Evolutionary conservation across 108 stramenopile genomes (phyloP).

Genomic region (Nitzschia sp.): DNA sequence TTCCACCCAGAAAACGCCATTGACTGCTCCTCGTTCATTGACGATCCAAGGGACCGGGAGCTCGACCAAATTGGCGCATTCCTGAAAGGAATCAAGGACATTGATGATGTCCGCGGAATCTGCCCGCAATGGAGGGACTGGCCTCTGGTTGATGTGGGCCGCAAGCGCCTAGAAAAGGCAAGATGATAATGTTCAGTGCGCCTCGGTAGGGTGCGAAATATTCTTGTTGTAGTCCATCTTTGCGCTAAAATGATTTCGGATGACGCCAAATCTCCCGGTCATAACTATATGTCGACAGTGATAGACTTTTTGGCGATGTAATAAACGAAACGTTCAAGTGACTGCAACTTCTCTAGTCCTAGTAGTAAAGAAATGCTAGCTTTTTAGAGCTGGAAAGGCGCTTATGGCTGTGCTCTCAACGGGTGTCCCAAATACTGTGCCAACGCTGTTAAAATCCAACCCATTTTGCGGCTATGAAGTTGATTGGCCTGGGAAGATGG

Average conservation of each 20-base stretch:
- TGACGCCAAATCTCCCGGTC: too few species aligned
- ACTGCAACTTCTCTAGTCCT: too few species aligned
- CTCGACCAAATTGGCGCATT: constrained; percentile 94
- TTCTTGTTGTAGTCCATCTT: too few species aligned
- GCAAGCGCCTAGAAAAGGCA: constrained; percentile 9
- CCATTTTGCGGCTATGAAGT: constrained; percentile 31
- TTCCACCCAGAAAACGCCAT: constrained; percentile 99
- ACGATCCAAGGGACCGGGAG: constrained; percentile 92
- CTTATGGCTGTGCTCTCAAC: too few species aligned
- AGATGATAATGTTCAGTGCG: not conserved
- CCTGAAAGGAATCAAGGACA: constrained; percentile 77
- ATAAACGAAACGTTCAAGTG: too few species aligned
- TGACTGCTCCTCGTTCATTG: constrained; percentile 95
- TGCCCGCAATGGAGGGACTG: constrained; percentile 82
- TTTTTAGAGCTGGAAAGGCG: too few species aligned
- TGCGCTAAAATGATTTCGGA: too few species aligned
- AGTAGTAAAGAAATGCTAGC: too few species aligned
- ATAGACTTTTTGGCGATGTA: too few species aligned
- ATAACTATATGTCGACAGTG: too few species aligned
- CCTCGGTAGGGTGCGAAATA: too few species aligned
- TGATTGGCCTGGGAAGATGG: constrained; percentile 17
- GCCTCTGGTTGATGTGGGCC: constrained; percentile 68
- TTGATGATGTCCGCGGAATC: constrained; percentile 79
- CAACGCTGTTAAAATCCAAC: constrained; percentile 16
- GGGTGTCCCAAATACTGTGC: too few species aligned